A percentile compares a stretch with the other conserved stretches of the same genome.
Conservation (phyloP, 108 stramenopile species). For the Skeletonema costatum region DNA sequence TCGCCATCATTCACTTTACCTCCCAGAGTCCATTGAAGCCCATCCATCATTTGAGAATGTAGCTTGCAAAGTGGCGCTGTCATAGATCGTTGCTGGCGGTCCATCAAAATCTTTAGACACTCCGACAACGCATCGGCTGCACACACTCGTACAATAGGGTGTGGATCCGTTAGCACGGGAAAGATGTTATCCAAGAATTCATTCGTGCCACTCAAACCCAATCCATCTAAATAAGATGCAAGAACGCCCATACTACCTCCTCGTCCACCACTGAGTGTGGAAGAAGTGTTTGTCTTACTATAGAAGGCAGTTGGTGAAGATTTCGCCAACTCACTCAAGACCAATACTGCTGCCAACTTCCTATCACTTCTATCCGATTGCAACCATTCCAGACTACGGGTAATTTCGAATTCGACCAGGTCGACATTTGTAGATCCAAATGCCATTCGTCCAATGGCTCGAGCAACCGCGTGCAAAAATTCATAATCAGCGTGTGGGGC, state of each 20-base stretch:
- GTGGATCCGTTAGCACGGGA: constrained; percentile 77
- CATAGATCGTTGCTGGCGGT: constrained; percentile 64
- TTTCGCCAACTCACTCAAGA: constrained; percentile 86
- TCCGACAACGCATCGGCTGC: constrained; percentile 92
- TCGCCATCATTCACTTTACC: constrained; percentile 11
- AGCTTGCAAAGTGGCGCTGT: constrained; percentile 75
- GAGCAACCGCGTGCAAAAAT: constrained; percentile 80
- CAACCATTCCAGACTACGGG: constrained; percentile 93
- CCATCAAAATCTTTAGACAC: constrained; percentile 79
- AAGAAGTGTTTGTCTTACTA: constrained; percentile 72
- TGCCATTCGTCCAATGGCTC: constrained; percentile 93
- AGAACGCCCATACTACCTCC: constrained; percentile 16
- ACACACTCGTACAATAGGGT: constrained; percentile 87
- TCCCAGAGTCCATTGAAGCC: constrained; percentile 33
- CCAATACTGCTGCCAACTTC: constrained; percentile 85
- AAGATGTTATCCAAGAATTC: constrained; percentile 92
- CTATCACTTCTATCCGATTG: constrained; percentile 76
- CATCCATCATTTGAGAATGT: constrained; percentile 74
- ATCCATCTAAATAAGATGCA: constrained; percentile 36
- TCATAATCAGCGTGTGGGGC: constrained; percentile 74
- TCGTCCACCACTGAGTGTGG: constrained; percentile 12
- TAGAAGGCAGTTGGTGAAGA: constrained; percentile 94
- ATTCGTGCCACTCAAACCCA: constrained; percentile 61
- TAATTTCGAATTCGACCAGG: constrained; percentile 93
- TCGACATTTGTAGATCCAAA: constrained; percentile 79